Evolutionary conservation across 106 monocot genomes (phyloP).

Genomic region (Posidonia australis): DNA sequence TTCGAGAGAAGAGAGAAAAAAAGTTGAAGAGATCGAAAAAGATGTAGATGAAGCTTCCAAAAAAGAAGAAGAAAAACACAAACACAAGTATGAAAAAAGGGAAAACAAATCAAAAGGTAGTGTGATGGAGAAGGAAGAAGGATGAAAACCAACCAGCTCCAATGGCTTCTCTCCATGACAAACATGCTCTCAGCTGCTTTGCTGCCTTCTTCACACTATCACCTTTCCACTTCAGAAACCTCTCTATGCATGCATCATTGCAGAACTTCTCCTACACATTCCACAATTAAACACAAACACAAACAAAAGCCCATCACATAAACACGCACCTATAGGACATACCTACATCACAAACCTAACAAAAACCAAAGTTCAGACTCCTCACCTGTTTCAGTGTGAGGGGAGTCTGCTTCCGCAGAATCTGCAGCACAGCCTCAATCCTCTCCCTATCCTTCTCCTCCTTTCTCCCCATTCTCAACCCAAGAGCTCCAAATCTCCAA

Average conservation of each 20-base stretch:
- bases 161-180: conserved; percentile 80
- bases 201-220: conserved; percentile 88
- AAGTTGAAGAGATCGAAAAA: not conserved
- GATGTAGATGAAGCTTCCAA: not conserved
- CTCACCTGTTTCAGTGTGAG: conserved; percentile 43
- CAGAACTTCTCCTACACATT: conserved; percentile 80
- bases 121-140: not conserved
- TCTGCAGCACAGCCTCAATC: conserved; percentile 27
- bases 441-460: conserved; percentile 23
- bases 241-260: conserved; percentile 70
- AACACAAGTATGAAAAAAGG: not conserved
- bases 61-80: not conserved
- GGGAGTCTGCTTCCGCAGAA: conserved; percentile 32
- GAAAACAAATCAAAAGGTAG: not conserved
- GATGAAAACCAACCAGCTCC: conserved; percentile 44
- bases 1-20: too few relatives aligned
- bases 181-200: conserved; percentile 65
- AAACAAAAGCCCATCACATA: not conserved
- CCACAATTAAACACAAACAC: not conserved
- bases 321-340: not conserved
- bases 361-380: not conserved
- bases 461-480: conserved; percentile 12
- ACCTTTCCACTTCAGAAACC: conserved; percentile 59
- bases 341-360: not conserved
- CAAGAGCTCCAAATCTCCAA: not conserved